phyloP scores from a whole-genome alignment of 2,329 filamentous ascomycete species.

The Colletotrichum caudatum region DNA sequence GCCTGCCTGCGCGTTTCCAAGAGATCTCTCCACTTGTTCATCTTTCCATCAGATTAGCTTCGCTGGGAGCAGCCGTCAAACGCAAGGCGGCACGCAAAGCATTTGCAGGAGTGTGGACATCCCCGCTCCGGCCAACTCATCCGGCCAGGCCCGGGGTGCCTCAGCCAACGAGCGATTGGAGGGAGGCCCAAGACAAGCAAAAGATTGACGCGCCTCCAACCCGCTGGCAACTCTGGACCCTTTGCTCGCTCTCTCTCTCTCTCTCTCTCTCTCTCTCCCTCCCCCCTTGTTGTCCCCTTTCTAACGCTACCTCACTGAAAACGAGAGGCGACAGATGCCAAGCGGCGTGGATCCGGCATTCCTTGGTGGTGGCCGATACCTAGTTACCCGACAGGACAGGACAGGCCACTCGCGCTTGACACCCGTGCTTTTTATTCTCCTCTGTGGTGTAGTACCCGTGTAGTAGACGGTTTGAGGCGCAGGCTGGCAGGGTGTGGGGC shows the following conservation, averaged over 20 bases:
- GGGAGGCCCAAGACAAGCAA: not conserved
- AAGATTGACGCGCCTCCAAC: constrained; percentile 22
- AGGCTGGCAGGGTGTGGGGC: constrained; percentile 10
- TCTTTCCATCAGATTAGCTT: constrained; percentile 36
- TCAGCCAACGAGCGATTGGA: constrained; percentile 25
- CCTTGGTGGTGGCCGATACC: constrained; percentile 21
- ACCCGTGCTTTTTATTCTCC: not conserved
- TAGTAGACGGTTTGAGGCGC: constrained; percentile 9
- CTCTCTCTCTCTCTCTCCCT: not conserved
- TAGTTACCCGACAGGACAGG: not conserved
- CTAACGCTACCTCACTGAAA: not conserved
- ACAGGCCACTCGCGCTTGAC: not conserved
- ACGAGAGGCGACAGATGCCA: constrained; percentile 24
- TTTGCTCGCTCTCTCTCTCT: not conserved
- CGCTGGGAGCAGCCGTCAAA: constrained; percentile 19
- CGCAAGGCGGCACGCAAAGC: constrained; percentile 32
- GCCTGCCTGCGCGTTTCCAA: constrained; percentile 10
- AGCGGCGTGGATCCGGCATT: constrained; percentile 37
- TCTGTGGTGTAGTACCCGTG: not conserved
- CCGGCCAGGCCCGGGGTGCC: constrained; percentile 28
- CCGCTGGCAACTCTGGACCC: not conserved
- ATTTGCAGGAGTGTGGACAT: constrained; percentile 37
- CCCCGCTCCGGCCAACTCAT: constrained; percentile 34
- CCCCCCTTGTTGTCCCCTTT: not conserved
- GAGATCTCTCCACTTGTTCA: constrained; percentile 36